Evolutionary conservation across 2,329 filamentous ascomycete species (phyloP).

Genomic region (Dothistroma septosporum): DNA sequence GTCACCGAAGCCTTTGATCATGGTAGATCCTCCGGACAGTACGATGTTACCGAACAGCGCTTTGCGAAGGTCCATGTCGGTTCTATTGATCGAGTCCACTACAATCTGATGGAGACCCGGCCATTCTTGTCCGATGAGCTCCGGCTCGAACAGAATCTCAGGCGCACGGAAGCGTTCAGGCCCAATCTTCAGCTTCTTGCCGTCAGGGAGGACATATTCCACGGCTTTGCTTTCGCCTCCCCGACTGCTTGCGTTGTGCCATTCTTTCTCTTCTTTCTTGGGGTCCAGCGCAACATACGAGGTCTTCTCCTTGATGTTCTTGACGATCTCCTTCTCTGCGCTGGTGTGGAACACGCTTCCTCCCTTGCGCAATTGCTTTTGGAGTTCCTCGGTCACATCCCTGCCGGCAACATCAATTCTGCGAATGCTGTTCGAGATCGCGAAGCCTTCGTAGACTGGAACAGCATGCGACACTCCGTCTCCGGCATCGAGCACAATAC

Average conservation of each 20-base stretch:
- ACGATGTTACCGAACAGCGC: slow-evolving; percentile 95
- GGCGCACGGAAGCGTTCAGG: slow-evolving; percentile 92
- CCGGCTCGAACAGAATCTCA: slow-evolving; percentile 95
- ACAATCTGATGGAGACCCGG: slow-evolving; percentile 97
- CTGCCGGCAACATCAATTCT: slow-evolving; percentile 93
- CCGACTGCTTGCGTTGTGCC: slow-evolving; percentile 68
- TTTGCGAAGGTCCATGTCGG: slow-evolving; percentile 92
- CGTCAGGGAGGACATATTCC: slow-evolving; percentile 88
- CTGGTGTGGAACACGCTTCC: slow-evolving; percentile 96
- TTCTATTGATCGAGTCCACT: slow-evolving; percentile 90
- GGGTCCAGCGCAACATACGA: slow-evolving; percentile 89
- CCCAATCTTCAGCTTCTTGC: slow-evolving; percentile 89
- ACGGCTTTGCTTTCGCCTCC: slow-evolving; percentile 62
- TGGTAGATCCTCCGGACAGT: slow-evolving; percentile 87
- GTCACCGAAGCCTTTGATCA: slow-evolving; percentile 96
- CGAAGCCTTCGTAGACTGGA: slow-evolving; percentile 95
- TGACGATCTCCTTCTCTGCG: slow-evolving; percentile 98
- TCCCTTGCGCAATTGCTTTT: slow-evolving; percentile 82
- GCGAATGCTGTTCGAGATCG: slow-evolving; percentile 90
- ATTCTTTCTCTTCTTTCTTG: slow-evolving; percentile 93
- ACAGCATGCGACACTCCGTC: slow-evolving; percentile 97
- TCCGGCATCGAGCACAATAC: slow-evolving; percentile 89
- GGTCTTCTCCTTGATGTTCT: slow-evolving; percentile 91
- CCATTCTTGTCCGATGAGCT: slow-evolving; percentile 95
- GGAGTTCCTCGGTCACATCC: slow-evolving; percentile 93